These are phyloP conservation scores for Boletus eberwhitei DNA, from an alignment of 768 basidiomycete genomes.

Conservation along the genomic window DNA sequence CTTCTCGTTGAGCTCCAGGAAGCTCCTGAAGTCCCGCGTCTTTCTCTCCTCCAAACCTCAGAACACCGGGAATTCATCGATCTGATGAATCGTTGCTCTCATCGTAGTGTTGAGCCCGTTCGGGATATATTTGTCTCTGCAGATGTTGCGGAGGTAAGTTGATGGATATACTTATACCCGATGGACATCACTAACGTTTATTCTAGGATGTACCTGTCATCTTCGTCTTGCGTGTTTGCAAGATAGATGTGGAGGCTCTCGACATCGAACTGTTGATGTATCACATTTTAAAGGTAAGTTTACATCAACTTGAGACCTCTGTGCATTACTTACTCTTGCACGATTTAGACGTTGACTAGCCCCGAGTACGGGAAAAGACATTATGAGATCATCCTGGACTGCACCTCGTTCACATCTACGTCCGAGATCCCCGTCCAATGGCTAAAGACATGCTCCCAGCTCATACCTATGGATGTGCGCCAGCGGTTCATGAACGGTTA, in stretches of 20 bases:
- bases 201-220: constrained; percentile 42
- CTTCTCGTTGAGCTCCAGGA: constrained; percentile 76
- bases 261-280: constrained; percentile 78
- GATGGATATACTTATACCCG: neutral
- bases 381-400: constrained; percentile 79
- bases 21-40: constrained; percentile 61
- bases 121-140: constrained; percentile 64
- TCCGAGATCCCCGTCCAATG: constrained; percentile 81
- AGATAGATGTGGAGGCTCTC: constrained; percentile 73
- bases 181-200: neutral
- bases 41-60: constrained; percentile 44
- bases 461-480: constrained; percentile 69
- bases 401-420: constrained; percentile 68
- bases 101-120: constrained; percentile 59
- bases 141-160: constrained; percentile 42
- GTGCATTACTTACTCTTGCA: neutral
- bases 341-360: constrained; percentile 49
- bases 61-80: constrained; percentile 66
- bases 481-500: constrained; percentile 57
- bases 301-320: neutral
- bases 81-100: constrained; percentile 61
- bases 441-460: constrained; percentile 74
- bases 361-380: constrained; percentile 43
- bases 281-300: constrained; percentile 67
- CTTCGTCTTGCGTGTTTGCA: constrained; percentile 64